Conservation (phyloP, 306 rosid genomes). For the Castanea sativa region DNA sequence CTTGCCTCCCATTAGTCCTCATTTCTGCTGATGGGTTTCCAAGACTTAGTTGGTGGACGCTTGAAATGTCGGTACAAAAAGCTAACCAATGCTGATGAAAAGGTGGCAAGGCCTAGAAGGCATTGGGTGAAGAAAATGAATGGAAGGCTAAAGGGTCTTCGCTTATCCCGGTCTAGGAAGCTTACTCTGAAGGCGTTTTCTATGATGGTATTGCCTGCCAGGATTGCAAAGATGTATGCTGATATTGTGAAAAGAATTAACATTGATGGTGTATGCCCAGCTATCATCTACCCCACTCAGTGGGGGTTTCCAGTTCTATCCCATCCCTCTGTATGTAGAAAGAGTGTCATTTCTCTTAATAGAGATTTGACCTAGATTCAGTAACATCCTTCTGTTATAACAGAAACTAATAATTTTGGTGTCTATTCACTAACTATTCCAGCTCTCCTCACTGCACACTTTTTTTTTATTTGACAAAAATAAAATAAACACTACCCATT, state of each 20-base stretch:
- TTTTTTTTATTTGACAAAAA: background rate
- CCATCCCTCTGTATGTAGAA: conserved; percentile 41
- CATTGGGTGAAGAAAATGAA: conserved; percentile 56
- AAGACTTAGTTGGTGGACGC: conserved; percentile 32
- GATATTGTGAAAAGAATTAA: conserved; percentile 44
- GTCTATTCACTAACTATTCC: background rate
- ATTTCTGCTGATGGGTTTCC: conserved; percentile 42
- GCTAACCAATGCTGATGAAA: conserved; percentile 36
- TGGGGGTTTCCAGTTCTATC: conserved; percentile 73
- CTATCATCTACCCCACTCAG: conserved; percentile 48
- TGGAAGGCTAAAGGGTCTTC: conserved; percentile 50
- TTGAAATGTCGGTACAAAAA: conserved; percentile 47
- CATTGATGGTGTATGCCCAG: conserved; percentile 38
- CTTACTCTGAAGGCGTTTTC: conserved; percentile 43
- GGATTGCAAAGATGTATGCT: conserved; percentile 46
- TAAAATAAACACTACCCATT: background rate
- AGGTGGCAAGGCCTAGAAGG: conserved; percentile 38
- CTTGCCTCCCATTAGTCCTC: background rate
- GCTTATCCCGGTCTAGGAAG: conserved; percentile 48
- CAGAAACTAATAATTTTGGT: background rate
- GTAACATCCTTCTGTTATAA: background rate
- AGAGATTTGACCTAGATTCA: conserved; percentile 23
- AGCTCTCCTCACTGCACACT: background rate
- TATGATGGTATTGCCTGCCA: conserved; percentile 30
- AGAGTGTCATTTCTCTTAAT: conserved; percentile 10